Percentiles rank a stretch among this genome's conserved stretches.
Conservation (phyloP, 768 basidiomycete genomes). For the Pisolithus orientalis region DNA sequence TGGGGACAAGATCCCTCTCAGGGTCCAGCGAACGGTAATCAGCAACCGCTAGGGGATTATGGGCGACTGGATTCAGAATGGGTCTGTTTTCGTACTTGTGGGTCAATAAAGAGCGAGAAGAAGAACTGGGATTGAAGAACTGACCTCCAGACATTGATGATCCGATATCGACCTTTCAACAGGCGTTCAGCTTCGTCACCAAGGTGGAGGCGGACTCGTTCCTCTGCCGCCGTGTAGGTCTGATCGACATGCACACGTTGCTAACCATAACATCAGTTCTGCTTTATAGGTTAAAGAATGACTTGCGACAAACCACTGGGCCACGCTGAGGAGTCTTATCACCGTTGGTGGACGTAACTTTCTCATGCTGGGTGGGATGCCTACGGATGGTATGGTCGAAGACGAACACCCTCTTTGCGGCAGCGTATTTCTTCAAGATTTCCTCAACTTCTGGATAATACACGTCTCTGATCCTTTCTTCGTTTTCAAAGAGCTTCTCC, state of each 20-base stretch:
- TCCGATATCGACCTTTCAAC: constrained; percentile 34
- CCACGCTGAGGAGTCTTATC: constrained; percentile 12
- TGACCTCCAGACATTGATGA: constrained; percentile 43
- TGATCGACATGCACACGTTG: constrained; percentile 42
- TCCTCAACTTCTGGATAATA: constrained; percentile 41
- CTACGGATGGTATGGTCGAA: constrained; percentile 41
- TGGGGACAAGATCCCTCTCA: constrained; percentile 30
- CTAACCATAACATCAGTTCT: constrained; percentile 10
- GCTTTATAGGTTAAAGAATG: no score
- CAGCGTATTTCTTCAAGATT: constrained; percentile 33
- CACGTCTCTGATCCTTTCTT: constrained; percentile 28
- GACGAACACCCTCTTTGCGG: constrained; percentile 35
- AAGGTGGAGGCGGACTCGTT: constrained; percentile 34
- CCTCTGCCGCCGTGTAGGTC: constrained; percentile 30
- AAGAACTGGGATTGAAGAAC: background rate
- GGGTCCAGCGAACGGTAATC: constrained; percentile 35
- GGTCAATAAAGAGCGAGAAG: background rate
- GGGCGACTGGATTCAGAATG: constrained; percentile 32
- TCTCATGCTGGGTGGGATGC: constrained; percentile 5
- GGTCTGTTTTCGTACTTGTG: constrained; percentile 18
- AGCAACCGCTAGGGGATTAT: constrained; percentile 35
- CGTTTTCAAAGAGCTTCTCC: constrained; percentile 35
- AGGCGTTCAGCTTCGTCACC: constrained; percentile 36
- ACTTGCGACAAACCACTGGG: constrained; percentile 26
- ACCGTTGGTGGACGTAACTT: background rate